Base-by-base conservation (phyloP, 441 rosid genomes). In the Gossypium laxum region DNA sequence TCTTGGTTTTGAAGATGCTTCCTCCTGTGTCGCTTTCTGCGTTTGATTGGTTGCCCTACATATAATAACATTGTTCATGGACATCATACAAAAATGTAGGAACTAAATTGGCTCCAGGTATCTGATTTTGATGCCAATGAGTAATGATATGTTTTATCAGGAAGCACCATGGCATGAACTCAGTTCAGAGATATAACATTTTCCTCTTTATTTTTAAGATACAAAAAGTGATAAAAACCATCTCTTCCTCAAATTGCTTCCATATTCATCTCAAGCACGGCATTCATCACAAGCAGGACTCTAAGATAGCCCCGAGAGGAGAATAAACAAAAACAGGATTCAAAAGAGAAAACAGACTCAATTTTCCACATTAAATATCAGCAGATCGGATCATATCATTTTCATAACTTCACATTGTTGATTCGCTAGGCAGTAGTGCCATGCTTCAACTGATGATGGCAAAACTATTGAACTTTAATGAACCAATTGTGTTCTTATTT, bases 1-100 rank as follows among this genome's bases (percentile, higher is more conserved):
- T 93, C 97, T 79, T 93, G 97, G 82, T 90, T 89, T 67, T 88
- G 91, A 71, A 89, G 79, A 48, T 85, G 90, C 81, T 91, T 93
- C 77, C 97, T 85, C 77, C 93, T 84, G 77, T 93, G 98, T 47
- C 82, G 85, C 87, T 93, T 93, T 83, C 98, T 83, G 52, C 92
- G 87, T 81, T 93, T 93, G 70, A 90, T 75, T 3, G 97, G 92
- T 79, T 85, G 92, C 76, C 81, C 97, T 88, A 72, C 61, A 73
- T 74, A 72, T 24, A 8, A 61, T 64, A 72, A 67, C 70, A 58
- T 10, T 45, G 69, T 48, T n/a, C 24, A 50, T 5, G 5, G 18
- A 60, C 5, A 43, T 63, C 17, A 72, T 30, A 32, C 66, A 75
- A 52, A 7, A 55, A 48, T 70, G 75, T 56, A 30, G 47, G 34